A percentile compares a stretch with the other conserved stretches of the same genome.
Conservation (phyloP, 2,329 filamentous ascomycete species). For the Colletotrichum sp. region DNA sequence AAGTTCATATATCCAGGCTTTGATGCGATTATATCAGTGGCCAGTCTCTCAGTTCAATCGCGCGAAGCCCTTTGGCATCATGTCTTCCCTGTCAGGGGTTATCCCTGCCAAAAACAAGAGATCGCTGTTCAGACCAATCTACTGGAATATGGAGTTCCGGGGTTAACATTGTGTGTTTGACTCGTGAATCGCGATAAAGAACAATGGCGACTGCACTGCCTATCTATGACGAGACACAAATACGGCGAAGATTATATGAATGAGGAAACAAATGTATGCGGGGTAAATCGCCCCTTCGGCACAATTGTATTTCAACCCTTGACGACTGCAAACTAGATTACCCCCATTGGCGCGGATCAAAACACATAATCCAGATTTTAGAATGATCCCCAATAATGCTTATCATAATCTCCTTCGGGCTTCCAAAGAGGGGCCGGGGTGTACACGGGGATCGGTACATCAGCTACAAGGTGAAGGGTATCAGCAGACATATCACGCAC, state of each 20-base stretch:
- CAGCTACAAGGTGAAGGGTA: neutral
- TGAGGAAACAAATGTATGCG: neutral
- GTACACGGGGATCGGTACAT: neutral
- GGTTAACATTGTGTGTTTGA: neutral
- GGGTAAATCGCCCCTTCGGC: neutral
- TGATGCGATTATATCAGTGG: neutral
- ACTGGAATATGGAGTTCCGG: neutral
- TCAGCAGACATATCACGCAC: neutral
- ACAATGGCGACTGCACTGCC: too few relatives aligned
- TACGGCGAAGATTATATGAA: neutral
- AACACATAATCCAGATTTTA: neutral
- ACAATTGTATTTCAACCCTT: neutral
- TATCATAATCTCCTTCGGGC: neutral
- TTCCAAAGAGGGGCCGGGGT: neutral
- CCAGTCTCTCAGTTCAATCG: neutral
- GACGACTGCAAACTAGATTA: neutral
- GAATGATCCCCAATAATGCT: neutral
- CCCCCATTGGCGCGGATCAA: neutral
- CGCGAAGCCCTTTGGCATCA: neutral
- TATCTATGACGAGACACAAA: neutral
- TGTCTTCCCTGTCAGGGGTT: rapidly evolving
- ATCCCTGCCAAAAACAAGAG: neutral
- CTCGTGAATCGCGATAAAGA: neutral
- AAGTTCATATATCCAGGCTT: rapidly evolving
- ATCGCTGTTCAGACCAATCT: neutral